These are phyloP conservation scores for Hypocrella siamensis DNA, from an alignment of 2,329 filamentous ascomycete species.

Conservation along the genomic window DNA sequence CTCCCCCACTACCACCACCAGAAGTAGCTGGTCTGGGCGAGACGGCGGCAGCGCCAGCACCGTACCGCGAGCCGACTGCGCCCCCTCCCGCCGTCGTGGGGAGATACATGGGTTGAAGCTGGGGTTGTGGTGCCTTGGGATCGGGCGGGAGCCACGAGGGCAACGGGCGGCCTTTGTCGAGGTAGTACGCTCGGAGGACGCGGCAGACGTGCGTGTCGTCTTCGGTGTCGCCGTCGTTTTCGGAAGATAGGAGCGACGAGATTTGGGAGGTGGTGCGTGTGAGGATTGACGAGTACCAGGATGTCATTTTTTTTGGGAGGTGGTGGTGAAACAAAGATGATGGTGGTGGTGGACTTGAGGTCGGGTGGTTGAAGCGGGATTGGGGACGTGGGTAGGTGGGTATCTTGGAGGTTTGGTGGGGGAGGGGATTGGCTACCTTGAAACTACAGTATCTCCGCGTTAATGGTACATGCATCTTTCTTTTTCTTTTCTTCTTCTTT, in stretches of 20 bases:
- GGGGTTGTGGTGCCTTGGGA: conserved; percentile 50
- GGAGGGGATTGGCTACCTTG: too few relatives aligned
- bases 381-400: neutral
- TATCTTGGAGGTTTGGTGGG: too few relatives aligned
- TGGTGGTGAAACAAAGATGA: too few relatives aligned
- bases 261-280: conserved; percentile 50
- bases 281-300: conserved; percentile 65
- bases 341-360: neutral
- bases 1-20: neutral
- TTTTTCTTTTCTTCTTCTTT: too few relatives aligned
- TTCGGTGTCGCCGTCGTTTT: conserved; percentile 57
- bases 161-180: conserved; percentile 66
- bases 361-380: neutral
- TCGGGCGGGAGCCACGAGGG: conserved; percentile 82
- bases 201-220: conserved; percentile 93
- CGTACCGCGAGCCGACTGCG: conserved; percentile 39
- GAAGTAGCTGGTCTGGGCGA: too few relatives aligned
- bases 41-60: conserved; percentile 17
- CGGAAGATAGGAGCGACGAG: conserved; percentile 48
- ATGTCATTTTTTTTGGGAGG: conserved; percentile 40
- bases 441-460: too few relatives aligned
- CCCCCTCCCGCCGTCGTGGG: conserved; percentile 27
- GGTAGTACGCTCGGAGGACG: conserved; percentile 84
- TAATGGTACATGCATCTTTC: too few relatives aligned
- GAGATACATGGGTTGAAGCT: conserved; percentile 36